phyloP scores from a whole-genome alignment of 768 basidiomycete species.

The Calocybe indica region DNA sequence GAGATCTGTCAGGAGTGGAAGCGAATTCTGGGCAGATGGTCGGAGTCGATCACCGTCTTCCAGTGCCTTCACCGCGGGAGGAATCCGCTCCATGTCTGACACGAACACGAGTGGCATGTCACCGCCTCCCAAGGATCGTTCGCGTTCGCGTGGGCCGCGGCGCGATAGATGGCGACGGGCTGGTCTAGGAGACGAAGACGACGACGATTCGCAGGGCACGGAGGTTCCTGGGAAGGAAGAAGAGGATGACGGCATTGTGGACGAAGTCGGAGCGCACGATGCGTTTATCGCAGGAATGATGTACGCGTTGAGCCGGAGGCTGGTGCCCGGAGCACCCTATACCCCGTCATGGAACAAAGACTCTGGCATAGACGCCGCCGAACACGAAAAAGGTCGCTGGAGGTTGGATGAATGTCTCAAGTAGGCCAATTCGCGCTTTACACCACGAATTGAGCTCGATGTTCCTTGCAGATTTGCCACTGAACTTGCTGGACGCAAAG shows the following conservation, averaged over 20 bases:
- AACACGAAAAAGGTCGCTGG: constrained; percentile 55
- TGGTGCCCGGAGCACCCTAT: constrained; percentile 75
- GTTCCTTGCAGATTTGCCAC: constrained; percentile 62
- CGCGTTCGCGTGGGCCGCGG: constrained; percentile 11
- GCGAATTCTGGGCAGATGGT: constrained; percentile 71
- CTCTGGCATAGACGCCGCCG: constrained; percentile 31
- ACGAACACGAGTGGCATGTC: constrained; percentile 9
- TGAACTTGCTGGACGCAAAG: constrained; percentile 75
- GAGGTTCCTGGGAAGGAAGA: constrained; percentile 39
- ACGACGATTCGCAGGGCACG: constrained; percentile 54
- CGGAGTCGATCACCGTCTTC: constrained; percentile 50
- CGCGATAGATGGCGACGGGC: constrained; percentile 19
- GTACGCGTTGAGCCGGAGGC: constrained; percentile 64
- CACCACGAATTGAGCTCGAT: not conserved
- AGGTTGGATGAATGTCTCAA: constrained; percentile 77
- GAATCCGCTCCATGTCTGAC: no score
- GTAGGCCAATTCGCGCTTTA: constrained; percentile 27
- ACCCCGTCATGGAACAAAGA: constrained; percentile 38
- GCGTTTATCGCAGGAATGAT: constrained; percentile 89
- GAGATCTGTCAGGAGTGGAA: constrained; percentile 57
- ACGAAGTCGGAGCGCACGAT: constrained; percentile 75
- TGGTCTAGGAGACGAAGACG: constrained; percentile 38
- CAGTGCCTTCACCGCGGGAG: constrained; percentile 39
- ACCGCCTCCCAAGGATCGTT: constrained; percentile 11
- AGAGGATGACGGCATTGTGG: constrained; percentile 40